Conservation (phyloP, 1,284 basidiomycete species). For the Fomitopsis betulina region DNA sequence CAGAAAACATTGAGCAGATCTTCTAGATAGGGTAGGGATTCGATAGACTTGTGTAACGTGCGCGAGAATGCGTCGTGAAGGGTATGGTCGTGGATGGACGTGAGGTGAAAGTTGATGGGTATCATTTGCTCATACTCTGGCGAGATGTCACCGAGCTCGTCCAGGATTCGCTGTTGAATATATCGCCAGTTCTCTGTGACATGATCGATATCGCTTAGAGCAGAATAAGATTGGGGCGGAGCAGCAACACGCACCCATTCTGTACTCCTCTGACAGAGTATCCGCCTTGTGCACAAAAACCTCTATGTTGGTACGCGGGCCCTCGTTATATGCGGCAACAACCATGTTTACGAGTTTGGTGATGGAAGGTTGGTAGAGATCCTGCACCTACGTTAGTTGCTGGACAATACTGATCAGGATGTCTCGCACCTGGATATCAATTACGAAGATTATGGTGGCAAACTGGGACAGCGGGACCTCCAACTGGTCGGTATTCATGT, state of each 20-base stretch:
- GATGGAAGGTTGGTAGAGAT: conserved; percentile 73
- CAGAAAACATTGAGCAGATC: conserved; percentile 81
- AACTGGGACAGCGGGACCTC: conserved; percentile 72
- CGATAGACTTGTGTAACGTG: conserved; percentile 70
- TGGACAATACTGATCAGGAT: not conserved
- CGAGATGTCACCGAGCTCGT: conserved; percentile 74
- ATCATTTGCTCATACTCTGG: conserved; percentile 60
- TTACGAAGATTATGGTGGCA: conserved; percentile 87
- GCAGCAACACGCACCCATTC: conserved; percentile 58
- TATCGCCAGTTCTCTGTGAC: conserved; percentile 79
- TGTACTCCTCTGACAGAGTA: conserved; percentile 88
- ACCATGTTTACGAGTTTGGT: conserved; percentile 77
- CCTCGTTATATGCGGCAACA: conserved; percentile 67
- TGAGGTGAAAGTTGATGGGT: conserved; percentile 79
- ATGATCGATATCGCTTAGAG: not conserved
- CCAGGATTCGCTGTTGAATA: conserved; percentile 80
- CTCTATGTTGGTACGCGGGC: conserved; percentile 80
- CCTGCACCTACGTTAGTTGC: conserved; percentile 32
- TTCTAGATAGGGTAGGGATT: conserved; percentile 70
- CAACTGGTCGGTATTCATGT: conserved; percentile 67
- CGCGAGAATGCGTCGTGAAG: conserved; percentile 86
- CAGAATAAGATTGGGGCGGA: not conserved
- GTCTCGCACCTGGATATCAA: conserved; percentile 82
- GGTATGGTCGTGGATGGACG: conserved; percentile 87
- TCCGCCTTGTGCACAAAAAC: conserved; percentile 98